Percentiles rank a stretch among this genome's conserved stretches.
These are phyloP conservation scores for Madurella mycetomatis DNA, from an alignment of 2,329 filamentous ascomycete species.

Conservation along the genomic window DNA sequence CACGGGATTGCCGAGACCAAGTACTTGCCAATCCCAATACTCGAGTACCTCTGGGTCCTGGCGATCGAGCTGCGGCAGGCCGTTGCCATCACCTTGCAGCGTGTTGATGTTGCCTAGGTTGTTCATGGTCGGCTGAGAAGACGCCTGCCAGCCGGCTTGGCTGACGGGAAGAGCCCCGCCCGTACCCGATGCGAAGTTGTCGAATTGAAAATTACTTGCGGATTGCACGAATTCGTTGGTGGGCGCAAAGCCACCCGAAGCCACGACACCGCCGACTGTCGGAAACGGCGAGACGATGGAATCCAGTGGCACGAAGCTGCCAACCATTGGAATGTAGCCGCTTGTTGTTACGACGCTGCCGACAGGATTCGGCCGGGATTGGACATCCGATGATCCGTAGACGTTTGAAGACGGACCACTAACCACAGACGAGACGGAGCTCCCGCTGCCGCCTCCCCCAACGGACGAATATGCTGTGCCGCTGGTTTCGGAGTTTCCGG, in stretches of 20 bases:
- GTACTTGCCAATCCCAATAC: slow-evolving; percentile 22
- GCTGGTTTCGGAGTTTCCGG: slow-evolving; percentile 10
- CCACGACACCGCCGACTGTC: not conserved
- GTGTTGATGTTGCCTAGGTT: not conserved
- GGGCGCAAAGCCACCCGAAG: not conserved
- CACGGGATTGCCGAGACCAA: slow-evolving; percentile 19
- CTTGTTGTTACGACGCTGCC: not conserved
- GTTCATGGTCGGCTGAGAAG: not conserved
- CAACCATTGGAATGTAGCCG: not conserved
- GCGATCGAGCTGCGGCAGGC: slow-evolving; percentile 7
- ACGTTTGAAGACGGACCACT: not conserved
- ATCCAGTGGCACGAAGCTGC: not conserved
- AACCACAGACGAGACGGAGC: slow-evolving; percentile 1
- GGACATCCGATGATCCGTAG: not conserved
- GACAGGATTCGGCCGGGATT: not conserved
- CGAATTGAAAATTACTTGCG: slow-evolving; percentile 4
- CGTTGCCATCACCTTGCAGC: slow-evolving; percentile 2
- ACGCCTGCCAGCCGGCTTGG: slow-evolving; percentile 17
- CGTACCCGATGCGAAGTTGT: not conserved
- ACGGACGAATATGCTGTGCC: slow-evolving; percentile 7
- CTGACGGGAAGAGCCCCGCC: not conserved
- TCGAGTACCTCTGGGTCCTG: slow-evolving; percentile 15
- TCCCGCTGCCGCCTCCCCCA: slow-evolving; percentile 1
- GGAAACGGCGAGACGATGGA: not conserved
- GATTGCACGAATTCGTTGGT: not conserved